Percentiles rank a stretch among this genome's conserved stretches.
Evolutionary conservation across 2,329 filamentous ascomycete genomes (phyloP).

Genomic region (Phoma herbarum): DNA sequence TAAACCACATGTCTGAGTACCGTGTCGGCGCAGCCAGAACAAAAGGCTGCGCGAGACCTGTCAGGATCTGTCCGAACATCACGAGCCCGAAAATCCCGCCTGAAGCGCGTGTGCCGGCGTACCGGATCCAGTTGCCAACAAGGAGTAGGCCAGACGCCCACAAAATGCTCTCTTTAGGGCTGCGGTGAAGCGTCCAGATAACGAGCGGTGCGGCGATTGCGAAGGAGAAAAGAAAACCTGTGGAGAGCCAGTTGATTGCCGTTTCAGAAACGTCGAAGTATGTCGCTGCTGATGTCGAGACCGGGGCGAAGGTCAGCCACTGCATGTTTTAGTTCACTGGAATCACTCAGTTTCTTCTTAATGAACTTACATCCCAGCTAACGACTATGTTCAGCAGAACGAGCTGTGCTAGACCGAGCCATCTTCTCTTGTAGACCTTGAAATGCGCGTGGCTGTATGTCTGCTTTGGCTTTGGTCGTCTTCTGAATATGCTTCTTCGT

Average conservation of each 20-base stretch:
- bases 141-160: conserved; percentile 76
- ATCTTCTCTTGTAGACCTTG: conserved; percentile 81
- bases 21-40: conserved; percentile 87
- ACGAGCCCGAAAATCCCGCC: conserved; percentile 76
- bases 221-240: conserved; percentile 86
- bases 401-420: conserved; percentile 85
- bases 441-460: conserved; percentile 48
- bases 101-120: conserved; percentile 69
- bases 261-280: conserved; percentile 81
- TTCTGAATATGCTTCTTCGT: not conserved
- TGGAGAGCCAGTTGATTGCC: conserved; percentile 92
- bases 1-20: conserved; percentile 96
- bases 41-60: conserved; percentile 90
- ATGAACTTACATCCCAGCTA: conserved; percentile 87
- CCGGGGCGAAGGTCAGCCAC: conserved; percentile 93
- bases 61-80: conserved; percentile 91
- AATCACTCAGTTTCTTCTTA: not conserved
- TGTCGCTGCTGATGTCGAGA: conserved; percentile 74
- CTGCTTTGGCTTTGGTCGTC: conserved; percentile 21
- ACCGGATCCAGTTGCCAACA: conserved; percentile 90
- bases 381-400: conserved; percentile 90
- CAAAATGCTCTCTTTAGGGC: conserved; percentile 81
- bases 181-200: conserved; percentile 80
- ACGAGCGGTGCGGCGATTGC: conserved; percentile 72
- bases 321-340: conserved; percentile 45